A percentile compares a stretch with the other conserved stretches of the same genome.
phyloP scores from a whole-genome alignment of 139 green algal genomes.

The Nannochloris sp. region DNA sequence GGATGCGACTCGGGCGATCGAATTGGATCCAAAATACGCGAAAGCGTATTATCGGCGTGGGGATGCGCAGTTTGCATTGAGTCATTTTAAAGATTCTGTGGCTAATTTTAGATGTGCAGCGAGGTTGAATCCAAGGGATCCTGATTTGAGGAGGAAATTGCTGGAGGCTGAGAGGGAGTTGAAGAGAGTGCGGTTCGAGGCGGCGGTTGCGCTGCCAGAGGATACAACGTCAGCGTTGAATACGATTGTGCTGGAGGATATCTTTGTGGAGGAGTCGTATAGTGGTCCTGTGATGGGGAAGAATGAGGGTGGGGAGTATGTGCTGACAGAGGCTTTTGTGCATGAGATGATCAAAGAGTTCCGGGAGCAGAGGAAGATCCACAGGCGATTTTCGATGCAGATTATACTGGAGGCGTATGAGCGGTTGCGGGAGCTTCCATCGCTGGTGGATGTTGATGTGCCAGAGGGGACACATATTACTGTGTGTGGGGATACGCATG shows the following conservation, averaged over 20 bases:
- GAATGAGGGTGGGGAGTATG: conserved; percentile 46
- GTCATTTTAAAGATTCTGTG: conserved; percentile 81
- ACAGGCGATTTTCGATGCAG: conserved; percentile 60
- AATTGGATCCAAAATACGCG: conserved; percentile 73
- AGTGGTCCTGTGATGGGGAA: conserved; percentile 69
- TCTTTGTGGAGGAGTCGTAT: conserved; percentile 78
- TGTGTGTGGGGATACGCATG: conserved; percentile 85
- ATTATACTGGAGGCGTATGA: conserved; percentile 46
- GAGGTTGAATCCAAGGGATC: conserved; percentile 67
- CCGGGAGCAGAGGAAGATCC: conserved; percentile 71
- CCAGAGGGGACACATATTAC: conserved; percentile 56
- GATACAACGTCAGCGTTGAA: conserved; percentile 26
- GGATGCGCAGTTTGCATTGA: conserved; percentile 77
- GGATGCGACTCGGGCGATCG: conserved; percentile 80
- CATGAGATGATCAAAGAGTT: conserved; percentile 85
- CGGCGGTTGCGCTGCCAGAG: conserved; percentile 62
- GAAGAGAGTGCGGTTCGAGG: conserved; percentile 79
- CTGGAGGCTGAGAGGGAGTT: conserved; percentile 81
- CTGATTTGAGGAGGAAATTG: conserved; percentile 81
- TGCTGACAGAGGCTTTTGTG: conserved; percentile 77
- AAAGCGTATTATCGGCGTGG: conserved; percentile 94
- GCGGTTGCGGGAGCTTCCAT: conserved; percentile 46
- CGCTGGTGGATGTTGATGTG: conserved; percentile 69
- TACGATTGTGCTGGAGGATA: conserved; percentile 56
- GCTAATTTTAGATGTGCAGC: conserved; percentile 80